Base-by-base conservation (phyloP, 768 basidiomycete species). In the Psilocybe cubensis region DNA sequence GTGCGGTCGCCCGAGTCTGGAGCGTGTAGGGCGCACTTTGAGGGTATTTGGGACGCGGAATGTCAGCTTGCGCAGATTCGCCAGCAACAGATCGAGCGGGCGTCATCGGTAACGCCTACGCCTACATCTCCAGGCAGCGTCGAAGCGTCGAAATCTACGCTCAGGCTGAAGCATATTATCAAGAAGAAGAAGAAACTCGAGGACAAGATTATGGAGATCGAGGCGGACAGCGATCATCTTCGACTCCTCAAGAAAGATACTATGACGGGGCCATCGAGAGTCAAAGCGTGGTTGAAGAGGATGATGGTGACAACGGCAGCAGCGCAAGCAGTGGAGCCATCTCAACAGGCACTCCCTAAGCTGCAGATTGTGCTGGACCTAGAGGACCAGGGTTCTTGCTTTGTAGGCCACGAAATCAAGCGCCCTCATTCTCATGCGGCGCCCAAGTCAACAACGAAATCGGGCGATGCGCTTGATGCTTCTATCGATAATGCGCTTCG, bases 261-360 rank as follows among this genome's bases (percentile, higher is more conserved):
- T 12, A 33, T 65, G 28, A 71, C 73, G 14, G 77, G 79, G 12
- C 72, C 81, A 4, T 77, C 80, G 44, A 83, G 77, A 60, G 66
- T 89, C 43, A 87, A 83, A 61, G 77, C 81, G 4, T 89, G 88
- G 88, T 70, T 86, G 64, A 84, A 79, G 71, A 83, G 81, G 60
- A 87, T 87, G 59, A 75, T 88, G 45, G 45, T 12, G 12, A 10
- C 45, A 4, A 28, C 45, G 3, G 24, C 24, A 25, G 45, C 24
- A 25, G 62, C 72, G 7, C 66, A n/a, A n/a, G n/a, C n/a, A n/a
- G n/a, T n/a, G n/a, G n/a, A n/a, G n/a, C n/a, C n/a, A n/a, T n/a
- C 73, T 2, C 74, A 77, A 21, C 76, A 74, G 9, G 40, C 51
- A n/a, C 62, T 72, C 2, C 52, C 67, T 12, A 76, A 66, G 48